A percentile compares a stretch with the other conserved stretches of the same genome.
phyloP scores from a whole-genome alignment of 2,329 filamentous ascomycete species.

The Aspergillus candidus region DNA sequence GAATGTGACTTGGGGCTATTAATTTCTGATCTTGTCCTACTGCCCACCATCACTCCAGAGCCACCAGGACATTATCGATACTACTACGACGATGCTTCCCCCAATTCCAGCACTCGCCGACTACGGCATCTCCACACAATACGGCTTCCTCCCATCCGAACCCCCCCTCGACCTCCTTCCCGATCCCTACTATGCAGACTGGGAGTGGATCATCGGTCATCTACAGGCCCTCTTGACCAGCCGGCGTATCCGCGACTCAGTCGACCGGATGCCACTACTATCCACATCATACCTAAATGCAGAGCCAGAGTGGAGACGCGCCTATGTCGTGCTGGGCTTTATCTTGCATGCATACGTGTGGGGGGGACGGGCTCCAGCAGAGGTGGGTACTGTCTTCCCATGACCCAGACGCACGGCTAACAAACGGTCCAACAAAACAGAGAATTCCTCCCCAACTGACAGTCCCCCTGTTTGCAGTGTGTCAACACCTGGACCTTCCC shows the following conservation, averaged over 20 bases:
- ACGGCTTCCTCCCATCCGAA: conserved; percentile 83
- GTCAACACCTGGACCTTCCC: conserved; percentile 72
- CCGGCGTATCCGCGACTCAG: conserved; percentile 70
- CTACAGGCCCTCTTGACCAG: conserved; percentile 81
- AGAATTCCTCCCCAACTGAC: conserved; percentile 74
- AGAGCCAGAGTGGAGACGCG: conserved; percentile 84
- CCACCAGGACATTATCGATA: too few relatives aligned
- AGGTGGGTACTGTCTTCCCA: conserved; percentile 45
- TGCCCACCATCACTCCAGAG: background rate
- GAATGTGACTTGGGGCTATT: too few relatives aligned
- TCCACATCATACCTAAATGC: conserved; percentile 74
- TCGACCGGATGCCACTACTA: conserved; percentile 76
- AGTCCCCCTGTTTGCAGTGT: conserved; percentile 72
- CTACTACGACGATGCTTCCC: conserved; percentile 34
- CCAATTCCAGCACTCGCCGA: conserved; percentile 55
- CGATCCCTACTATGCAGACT: conserved; percentile 88
- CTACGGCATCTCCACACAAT: conserved; percentile 59
- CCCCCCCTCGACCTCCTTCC: conserved; percentile 73
- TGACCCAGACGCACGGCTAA: background rate
- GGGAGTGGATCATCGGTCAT: conserved; percentile 82
- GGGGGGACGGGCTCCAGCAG: conserved; percentile 68
- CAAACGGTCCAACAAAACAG: conserved; percentile 25
- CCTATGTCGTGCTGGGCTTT: conserved; percentile 72
- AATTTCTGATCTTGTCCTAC: too few relatives aligned
- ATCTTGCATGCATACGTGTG: conserved; percentile 83